These are phyloP conservation scores for Cyberlindnera maritima DNA, from an alignment of 805 yeast species.

Conservation along the genomic window DNA sequence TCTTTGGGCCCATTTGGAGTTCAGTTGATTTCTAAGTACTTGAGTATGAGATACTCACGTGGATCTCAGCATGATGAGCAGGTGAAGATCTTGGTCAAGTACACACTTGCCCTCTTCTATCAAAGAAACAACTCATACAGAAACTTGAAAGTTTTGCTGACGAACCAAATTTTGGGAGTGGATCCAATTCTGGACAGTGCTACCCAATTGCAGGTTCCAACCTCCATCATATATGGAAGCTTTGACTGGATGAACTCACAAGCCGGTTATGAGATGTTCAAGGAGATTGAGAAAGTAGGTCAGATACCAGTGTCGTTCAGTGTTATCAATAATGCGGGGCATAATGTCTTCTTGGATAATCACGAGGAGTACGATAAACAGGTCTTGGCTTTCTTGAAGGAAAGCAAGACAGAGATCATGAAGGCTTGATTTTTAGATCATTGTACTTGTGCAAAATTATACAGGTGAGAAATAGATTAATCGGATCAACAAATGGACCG, in stretches of 20 bases:
- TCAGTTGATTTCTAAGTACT: constrained; percentile 32
- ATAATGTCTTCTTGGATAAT: constrained; percentile 74
- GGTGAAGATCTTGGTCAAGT: constrained; percentile 20
- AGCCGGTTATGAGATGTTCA: constrained; percentile 40
- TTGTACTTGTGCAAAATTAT: neutral
- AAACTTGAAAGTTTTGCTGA: constrained; percentile 17
- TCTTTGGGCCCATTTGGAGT: constrained; percentile 42
- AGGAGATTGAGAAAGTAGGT: constrained; percentile 15
- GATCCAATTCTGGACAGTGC: constrained; percentile 65
- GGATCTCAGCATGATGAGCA: constrained; percentile 17
- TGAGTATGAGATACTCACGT: constrained; percentile 30
- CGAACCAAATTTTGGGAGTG: constrained; percentile 47
- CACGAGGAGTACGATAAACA: constrained; percentile 47
- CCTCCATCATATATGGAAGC: constrained; percentile 53
- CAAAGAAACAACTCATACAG: constrained; percentile 22
- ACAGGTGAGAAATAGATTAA: too few species aligned
- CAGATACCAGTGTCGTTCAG: constrained; percentile 12
- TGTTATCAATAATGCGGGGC: constrained; percentile 58
- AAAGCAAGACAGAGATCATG: neutral
- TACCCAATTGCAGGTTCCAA: constrained; percentile 32
- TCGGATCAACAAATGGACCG: neutral
- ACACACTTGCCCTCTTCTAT: constrained; percentile 22
- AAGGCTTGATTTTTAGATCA: neutral
- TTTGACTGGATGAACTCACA: constrained; percentile 70
- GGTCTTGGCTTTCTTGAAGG: constrained; percentile 34